Percentiles rank a stretch among this genome's conserved stretches.
Evolutionary conservation across 768 basidiomycete genomes (phyloP).

Genomic region (Tulasnella calospora): DNA sequence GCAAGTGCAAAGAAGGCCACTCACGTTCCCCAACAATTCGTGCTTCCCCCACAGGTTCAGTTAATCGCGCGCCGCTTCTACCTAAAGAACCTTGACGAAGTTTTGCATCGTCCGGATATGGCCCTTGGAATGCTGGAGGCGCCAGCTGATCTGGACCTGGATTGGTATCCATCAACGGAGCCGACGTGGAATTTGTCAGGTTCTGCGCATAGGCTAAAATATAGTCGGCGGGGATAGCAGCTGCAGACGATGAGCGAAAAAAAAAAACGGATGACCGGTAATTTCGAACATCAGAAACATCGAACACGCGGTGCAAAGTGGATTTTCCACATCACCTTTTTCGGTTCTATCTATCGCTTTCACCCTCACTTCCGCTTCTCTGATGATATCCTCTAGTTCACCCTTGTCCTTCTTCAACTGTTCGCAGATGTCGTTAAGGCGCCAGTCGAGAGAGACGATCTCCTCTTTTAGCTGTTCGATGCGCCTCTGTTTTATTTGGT

Average conservation of each 20-base stretch:
- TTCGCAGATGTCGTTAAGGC: constrained; percentile 64
- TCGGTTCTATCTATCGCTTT: constrained; percentile 66
- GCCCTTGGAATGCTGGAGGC: constrained; percentile 78
- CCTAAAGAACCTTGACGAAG: constrained; percentile 62
- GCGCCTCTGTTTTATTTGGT: constrained; percentile 69
- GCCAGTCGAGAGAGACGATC: constrained; percentile 58
- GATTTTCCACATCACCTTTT: constrained; percentile 47
- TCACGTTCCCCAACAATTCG: constrained; percentile 73
- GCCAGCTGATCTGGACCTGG: constrained; percentile 62
- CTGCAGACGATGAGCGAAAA: constrained; percentile 38
- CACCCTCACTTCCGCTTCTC: constrained; percentile 69
- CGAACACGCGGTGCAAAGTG: background rate
- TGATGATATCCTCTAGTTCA: constrained; percentile 63
- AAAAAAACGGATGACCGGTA: no score
- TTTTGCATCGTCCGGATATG: constrained; percentile 87
- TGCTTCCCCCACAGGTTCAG: constrained; percentile 74
- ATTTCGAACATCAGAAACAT: background rate
- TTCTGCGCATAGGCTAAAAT: constrained; percentile 80
- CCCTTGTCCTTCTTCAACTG: constrained; percentile 61
- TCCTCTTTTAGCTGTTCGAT: constrained; percentile 70
- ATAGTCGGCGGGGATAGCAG: constrained; percentile 75
- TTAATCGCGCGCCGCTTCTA: constrained; percentile 73
- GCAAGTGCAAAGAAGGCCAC: constrained; percentile 32
- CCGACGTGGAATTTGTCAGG: constrained; percentile 79
- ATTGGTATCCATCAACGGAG: constrained; percentile 73